Evolutionary conservation across 192 early-diverging fungal species (phyloP).

Genomic region (Podila horticola): DNA sequence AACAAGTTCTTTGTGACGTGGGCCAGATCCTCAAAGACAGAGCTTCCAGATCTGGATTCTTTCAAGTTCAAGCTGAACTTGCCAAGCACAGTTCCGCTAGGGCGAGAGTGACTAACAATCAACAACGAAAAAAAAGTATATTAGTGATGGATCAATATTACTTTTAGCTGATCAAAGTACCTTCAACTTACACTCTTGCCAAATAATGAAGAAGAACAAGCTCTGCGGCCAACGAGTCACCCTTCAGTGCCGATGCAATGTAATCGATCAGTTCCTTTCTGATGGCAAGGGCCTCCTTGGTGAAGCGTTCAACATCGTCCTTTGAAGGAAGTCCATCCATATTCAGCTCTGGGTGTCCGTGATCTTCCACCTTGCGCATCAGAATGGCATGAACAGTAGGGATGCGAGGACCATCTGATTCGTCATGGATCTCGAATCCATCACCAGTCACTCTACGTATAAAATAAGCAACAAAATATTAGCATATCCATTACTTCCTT

Average conservation of each 20-base stretch:
- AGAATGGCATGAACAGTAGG: conserved; percentile 66
- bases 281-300: conserved; percentile 34
- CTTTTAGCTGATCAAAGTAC: neutral
- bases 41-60: conserved; percentile 35
- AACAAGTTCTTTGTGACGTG: conserved; percentile 44
- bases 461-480: neutral
- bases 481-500: neutral
- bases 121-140: neutral
- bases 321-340: conserved; percentile 21
- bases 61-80: conserved; percentile 76
- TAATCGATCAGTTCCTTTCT: conserved; percentile 59
- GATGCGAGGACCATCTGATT: conserved; percentile 21
- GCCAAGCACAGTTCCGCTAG: conserved; percentile 66
- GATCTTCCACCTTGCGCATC: conserved; percentile 49
- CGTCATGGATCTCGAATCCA: conserved; percentile 49
- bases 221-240: conserved; percentile 74
- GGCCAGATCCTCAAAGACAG: conserved; percentile 9
- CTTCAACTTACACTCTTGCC: conserved; percentile 64
- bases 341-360: conserved; percentile 45
- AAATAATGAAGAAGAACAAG: conserved; percentile 75
- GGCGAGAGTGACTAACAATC: conserved; percentile 49
- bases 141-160: neutral
- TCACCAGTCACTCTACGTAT: conserved; percentile 18
- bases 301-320: neutral
- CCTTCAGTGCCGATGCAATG: conserved; percentile 66